Percentiles rank a stretch among this genome's conserved stretches.
phyloP scores from a whole-genome alignment of 495 filamentous ascomycete species.

The Chaetomium fimeti region DNA sequence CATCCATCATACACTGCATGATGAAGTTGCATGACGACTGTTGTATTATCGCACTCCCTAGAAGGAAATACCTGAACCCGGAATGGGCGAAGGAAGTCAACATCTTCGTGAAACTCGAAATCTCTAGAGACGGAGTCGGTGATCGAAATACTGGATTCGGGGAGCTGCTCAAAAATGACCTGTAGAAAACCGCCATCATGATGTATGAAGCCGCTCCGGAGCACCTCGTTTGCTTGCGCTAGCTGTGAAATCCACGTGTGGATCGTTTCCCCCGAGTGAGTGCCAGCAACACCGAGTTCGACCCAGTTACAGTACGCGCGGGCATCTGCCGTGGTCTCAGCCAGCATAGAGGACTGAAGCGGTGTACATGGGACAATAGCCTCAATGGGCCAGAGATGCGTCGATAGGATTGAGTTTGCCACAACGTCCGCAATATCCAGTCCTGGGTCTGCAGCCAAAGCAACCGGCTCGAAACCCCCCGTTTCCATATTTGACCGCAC shows the following conservation, averaged over 20 bases:
- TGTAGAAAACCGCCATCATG: conserved; percentile 55
- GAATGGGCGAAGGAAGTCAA: conserved; percentile 57
- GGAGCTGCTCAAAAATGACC: conserved; percentile 57
- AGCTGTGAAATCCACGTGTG: conserved; percentile 48
- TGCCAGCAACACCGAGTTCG: conserved; percentile 52
- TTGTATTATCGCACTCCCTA: conserved; percentile 19
- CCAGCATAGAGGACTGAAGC: conserved; percentile 74
- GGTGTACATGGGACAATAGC: conserved; percentile 62
- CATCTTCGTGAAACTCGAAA: conserved; percentile 27
- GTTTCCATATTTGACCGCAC: neutral
- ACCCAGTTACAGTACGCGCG: conserved; percentile 74
- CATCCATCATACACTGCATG: conserved; percentile 84
- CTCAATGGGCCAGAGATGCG: conserved; percentile 41
- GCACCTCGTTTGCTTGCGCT: conserved; percentile 57
- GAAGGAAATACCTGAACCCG: conserved; percentile 49
- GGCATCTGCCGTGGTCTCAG: conserved; percentile 57
- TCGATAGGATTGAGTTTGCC: conserved; percentile 10
- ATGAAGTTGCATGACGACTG: conserved; percentile 58
- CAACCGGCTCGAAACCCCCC: neutral
- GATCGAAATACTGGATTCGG: conserved; percentile 40
- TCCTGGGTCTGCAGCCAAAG: neutral
- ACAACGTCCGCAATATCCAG: neutral
- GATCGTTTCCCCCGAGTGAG: conserved; percentile 35
- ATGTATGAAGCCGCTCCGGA: conserved; percentile 67
- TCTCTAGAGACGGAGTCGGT: conserved; percentile 29